phyloP scores from a whole-genome alignment of 1,284 basidiomycete species.

The Ceratobasidium theobromae region DNA sequence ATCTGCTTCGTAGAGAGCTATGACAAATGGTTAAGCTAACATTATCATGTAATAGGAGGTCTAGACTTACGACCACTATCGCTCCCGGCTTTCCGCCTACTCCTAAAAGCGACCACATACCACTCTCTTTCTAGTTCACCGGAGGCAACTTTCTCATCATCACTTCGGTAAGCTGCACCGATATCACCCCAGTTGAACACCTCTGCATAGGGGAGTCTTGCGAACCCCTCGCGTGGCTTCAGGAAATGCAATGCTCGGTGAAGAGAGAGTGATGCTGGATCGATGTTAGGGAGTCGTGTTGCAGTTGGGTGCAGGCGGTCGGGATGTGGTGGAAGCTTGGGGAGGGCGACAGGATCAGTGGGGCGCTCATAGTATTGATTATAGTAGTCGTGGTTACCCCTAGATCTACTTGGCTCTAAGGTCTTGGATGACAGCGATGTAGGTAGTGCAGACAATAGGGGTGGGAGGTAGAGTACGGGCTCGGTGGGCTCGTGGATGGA shows the following conservation, averaged over 20 bases:
- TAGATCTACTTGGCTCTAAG: slow-evolving; percentile 31
- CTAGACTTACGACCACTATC: slow-evolving; percentile 62
- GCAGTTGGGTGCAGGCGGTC: slow-evolving; percentile 39
- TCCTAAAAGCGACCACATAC: slow-evolving; percentile 91
- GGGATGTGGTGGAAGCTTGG: slow-evolving; percentile 44
- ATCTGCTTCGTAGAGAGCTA: slow-evolving; percentile 84
- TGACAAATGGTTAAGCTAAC: slow-evolving; percentile 23
- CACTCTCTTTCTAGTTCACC: slow-evolving; percentile 70
- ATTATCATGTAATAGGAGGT: background rate
- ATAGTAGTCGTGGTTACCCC: no score
- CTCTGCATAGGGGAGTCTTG: slow-evolving; percentile 60
- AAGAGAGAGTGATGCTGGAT: slow-evolving; percentile 77
- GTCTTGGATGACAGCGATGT: background rate
- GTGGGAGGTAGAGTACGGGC: slow-evolving; percentile 75
- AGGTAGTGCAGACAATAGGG: slow-evolving; percentile 60
- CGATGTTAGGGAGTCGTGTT: slow-evolving; percentile 72
- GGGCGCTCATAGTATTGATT: background rate
- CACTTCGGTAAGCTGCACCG: slow-evolving; percentile 23
- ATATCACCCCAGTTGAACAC: slow-evolving; percentile 90
- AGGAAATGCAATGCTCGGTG: slow-evolving; percentile 84
- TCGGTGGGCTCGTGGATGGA: slow-evolving; percentile 44
- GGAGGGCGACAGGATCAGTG: background rate
- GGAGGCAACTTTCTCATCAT: slow-evolving; percentile 50
- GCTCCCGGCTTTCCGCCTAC: slow-evolving; percentile 68
- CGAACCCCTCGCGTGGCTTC: slow-evolving; percentile 60